These are phyloP conservation scores for Rhizopogon vesiculosus DNA, from an alignment of 768 basidiomycete species.

Conservation along the genomic window DNA sequence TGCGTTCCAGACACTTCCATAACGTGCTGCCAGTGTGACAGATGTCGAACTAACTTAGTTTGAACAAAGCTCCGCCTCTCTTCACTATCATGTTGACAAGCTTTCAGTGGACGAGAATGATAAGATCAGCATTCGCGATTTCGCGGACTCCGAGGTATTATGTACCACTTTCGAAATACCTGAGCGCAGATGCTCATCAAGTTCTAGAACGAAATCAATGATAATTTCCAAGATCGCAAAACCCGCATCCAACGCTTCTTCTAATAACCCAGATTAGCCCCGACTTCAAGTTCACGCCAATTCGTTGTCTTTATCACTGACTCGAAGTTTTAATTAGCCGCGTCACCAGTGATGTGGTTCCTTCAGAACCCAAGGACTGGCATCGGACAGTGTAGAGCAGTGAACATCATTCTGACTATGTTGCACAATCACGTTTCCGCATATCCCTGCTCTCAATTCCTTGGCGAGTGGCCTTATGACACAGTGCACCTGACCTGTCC, in stretches of 20 bases:
- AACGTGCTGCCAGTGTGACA: no score
- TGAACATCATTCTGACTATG: no score
- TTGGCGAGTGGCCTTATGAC: no score
- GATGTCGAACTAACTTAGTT: no score
- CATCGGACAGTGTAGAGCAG: no score
- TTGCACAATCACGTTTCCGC: no score
- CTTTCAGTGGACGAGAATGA: conserved; percentile 82
- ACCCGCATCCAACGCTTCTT: conserved; percentile 65
- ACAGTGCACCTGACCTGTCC: no score
- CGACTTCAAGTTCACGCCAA: conserved; percentile 88
- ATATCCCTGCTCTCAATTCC: no score
- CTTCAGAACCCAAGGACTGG: conserved; percentile 48
- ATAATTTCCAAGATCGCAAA: conserved; percentile 95
- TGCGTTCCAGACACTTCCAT: no score
- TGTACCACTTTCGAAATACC: background rate
- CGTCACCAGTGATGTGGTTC: conserved; percentile 73
- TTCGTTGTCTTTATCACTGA: conserved; percentile 28
- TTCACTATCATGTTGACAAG: background rate
- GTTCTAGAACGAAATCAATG: conserved; percentile 65
- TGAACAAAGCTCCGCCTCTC: no score
- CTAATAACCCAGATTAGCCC: conserved; percentile 64
- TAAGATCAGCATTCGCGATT: conserved; percentile 88
- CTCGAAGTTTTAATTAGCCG: background rate
- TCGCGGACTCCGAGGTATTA: conserved; percentile 57
- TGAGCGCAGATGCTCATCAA: conserved; percentile 23